A percentile compares a stretch with the other conserved stretches of the same genome.
phyloP scores from a whole-genome alignment of 176 grass and related monocot genomes.

The Cocos nucifera region DNA sequence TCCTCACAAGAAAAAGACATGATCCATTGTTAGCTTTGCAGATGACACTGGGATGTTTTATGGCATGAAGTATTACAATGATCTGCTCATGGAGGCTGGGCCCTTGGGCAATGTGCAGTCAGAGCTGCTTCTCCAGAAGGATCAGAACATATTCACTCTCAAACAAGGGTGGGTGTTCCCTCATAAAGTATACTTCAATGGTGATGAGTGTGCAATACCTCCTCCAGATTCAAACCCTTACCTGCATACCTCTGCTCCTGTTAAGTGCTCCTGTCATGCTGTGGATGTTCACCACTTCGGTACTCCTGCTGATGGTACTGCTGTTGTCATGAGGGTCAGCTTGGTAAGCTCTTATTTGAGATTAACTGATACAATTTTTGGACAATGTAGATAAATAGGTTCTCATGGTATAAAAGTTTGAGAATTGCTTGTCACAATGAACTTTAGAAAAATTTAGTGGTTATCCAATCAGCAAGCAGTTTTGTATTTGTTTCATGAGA shows the following conservation, averaged over 20 bases:
- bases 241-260: constrained; percentile 19
- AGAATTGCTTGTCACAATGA: no score
- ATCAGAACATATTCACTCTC: constrained; percentile 7
- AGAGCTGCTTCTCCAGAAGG: constrained; percentile 11
- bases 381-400: no score
- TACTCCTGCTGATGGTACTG: constrained; percentile 13
- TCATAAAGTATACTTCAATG: constrained; percentile 18
- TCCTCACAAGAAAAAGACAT: no score
- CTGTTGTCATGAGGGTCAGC: background rate
- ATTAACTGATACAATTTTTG: no score
- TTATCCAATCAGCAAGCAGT: no score
- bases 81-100: constrained; percentile 20
- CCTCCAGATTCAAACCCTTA: constrained; percentile 8
- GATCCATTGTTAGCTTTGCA: background rate
- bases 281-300: background rate
- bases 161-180: constrained; percentile 26
- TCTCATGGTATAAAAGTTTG: no score
- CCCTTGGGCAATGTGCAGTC: constrained; percentile 14
- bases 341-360: no score
- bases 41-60: constrained; percentile 21
- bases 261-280: background rate
- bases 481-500: no score
- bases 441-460: no score
- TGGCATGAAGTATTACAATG: constrained; percentile 16
- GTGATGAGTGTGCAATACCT: constrained; percentile 15